These are phyloP conservation scores for Actinomortierella wolfii DNA, from an alignment of 371 early-diverging fungal species.

Conservation along the genomic window DNA sequence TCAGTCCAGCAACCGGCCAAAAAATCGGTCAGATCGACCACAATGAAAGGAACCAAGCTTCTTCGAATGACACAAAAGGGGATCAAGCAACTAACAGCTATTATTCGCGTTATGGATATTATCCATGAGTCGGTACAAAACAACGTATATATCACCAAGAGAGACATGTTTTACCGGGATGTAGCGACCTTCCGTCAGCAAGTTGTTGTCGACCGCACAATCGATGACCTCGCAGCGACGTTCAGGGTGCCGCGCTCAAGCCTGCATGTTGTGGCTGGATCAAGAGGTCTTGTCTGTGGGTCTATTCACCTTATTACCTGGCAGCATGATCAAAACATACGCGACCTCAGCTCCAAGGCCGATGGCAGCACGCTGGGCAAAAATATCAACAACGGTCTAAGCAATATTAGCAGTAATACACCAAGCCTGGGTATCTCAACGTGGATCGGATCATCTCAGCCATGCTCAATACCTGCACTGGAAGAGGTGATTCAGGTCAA, in stretches of 20 bases:
- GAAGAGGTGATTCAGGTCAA: slow-evolving; percentile 21
- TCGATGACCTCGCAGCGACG: slow-evolving; percentile 33
- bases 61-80: too few species aligned
- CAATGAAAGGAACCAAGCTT: too few species aligned
- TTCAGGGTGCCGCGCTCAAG: slow-evolving; percentile 19
- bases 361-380: not conserved
- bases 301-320: slow-evolving; percentile 11
- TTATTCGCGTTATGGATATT: slow-evolving; percentile 11
- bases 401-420: not conserved
- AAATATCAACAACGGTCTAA: not conserved
- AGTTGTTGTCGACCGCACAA: slow-evolving; percentile 12
- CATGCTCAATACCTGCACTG: too few species aligned
- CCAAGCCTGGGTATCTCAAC: not conserved
- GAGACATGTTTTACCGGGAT: slow-evolving; percentile 31
- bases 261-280: slow-evolving; percentile 28
- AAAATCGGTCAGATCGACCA: too few species aligned
- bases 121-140: slow-evolving; percentile 20
- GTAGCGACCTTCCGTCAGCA: slow-evolving; percentile 20
- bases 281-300: slow-evolving; percentile 22
- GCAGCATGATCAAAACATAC: too few species aligned
- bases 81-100: not conserved
- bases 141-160: slow-evolving; percentile 11
- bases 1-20: too few species aligned
- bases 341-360: too few species aligned
- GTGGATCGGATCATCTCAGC: not conserved